phyloP scores from a whole-genome alignment of 805 yeast genomes.

The Yarrowia bubula region DNA sequence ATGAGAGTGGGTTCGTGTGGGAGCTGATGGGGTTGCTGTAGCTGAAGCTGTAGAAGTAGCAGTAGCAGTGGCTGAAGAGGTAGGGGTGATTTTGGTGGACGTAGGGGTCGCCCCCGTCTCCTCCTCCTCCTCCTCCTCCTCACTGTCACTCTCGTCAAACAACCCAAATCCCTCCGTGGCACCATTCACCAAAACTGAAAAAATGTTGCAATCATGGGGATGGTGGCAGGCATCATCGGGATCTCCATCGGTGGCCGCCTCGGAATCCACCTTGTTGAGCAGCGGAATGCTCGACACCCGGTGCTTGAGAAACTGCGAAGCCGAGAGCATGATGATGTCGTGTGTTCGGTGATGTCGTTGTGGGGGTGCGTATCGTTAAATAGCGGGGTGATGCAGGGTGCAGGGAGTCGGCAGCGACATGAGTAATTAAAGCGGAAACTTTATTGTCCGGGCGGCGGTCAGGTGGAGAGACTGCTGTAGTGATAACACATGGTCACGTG shows the following conservation, averaged over 20 bases:
- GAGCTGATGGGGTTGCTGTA: background rate
- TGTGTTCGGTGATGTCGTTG: background rate
- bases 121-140: background rate
- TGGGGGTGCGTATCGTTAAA: background rate
- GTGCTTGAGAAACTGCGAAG: slow-evolving; percentile 22
- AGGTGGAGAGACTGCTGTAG: background rate
- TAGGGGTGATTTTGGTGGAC: background rate
- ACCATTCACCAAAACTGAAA: slow-evolving; percentile 6
- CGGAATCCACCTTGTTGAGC: background rate
- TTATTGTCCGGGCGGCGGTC: background rate
- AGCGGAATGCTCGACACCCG: background rate
- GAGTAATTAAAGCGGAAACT: slow-evolving; percentile 2
- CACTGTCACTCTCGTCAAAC: background rate
- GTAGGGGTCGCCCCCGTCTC: background rate
- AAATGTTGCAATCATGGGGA: slow-evolving; percentile 8
- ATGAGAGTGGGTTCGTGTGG: background rate
- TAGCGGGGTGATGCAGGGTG: background rate
- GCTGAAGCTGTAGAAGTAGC: background rate
- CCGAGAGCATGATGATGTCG: slow-evolving; percentile 3
- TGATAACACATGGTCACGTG: too few species aligned
- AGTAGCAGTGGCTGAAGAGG: background rate
- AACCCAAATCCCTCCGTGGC: background rate
- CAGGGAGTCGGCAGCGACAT: background rate
- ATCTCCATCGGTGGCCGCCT: background rate
- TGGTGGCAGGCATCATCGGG: slow-evolving; percentile 7